Conservation (phyloP, 768 basidiomycete genomes). For the Pisolithus microcarpus region DNA sequence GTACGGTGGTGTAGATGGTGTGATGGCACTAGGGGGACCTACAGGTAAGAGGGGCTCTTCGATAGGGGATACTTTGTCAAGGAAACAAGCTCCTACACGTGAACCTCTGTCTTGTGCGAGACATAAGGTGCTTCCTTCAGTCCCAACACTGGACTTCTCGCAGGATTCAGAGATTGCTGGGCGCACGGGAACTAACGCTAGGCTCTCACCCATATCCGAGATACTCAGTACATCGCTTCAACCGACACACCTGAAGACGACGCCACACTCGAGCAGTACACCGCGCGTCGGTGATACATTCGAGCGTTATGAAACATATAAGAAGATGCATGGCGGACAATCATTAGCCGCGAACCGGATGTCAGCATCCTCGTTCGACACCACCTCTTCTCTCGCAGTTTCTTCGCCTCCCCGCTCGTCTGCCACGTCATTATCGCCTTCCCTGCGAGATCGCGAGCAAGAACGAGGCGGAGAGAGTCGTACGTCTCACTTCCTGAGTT, state of each 20-base stretch:
- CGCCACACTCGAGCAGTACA: constrained; percentile 11
- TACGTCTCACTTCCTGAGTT: constrained; percentile 47
- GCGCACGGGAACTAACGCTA: neutral
- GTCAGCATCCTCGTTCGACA: constrained; percentile 59
- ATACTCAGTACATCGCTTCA: neutral
- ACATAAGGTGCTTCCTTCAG: constrained; percentile 49
- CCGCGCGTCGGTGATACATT: constrained; percentile 70
- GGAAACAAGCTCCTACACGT: constrained; percentile 12
- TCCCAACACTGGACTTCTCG: constrained; percentile 32
- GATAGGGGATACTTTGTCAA: constrained; percentile 6
- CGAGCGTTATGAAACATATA: constrained; percentile 82
- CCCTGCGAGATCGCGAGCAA: constrained; percentile 26
- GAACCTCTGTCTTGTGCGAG: neutral
- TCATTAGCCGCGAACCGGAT: constrained; percentile 36
- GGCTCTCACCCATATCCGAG: neutral
- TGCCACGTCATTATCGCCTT: constrained; percentile 23
- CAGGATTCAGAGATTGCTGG: neutral
- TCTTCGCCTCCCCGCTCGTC: constrained; percentile 38
- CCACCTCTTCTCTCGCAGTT: constrained; percentile 18
- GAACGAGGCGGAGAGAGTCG: constrained; percentile 29
- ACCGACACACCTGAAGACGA: constrained; percentile 4
- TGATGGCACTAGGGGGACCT: neutral
- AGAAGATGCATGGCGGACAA: constrained; percentile 38
- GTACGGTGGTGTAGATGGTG: neutral
- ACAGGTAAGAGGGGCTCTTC: neutral